These are phyloP conservation scores for Komagataella ulmi DNA, from an alignment of 805 yeast species.

Conservation along the genomic window DNA sequence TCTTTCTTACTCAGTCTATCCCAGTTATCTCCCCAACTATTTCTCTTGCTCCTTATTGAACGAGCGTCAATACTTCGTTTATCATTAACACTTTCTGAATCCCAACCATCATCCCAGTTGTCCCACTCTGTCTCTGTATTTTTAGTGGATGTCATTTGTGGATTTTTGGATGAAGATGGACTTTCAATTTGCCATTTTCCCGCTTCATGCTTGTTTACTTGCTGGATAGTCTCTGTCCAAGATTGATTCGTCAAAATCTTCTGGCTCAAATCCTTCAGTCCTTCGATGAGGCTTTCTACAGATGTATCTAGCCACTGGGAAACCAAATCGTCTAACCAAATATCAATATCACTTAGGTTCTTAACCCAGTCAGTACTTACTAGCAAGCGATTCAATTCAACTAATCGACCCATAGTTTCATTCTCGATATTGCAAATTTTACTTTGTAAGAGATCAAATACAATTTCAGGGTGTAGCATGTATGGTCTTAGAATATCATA, in stretches of 20 bases:
- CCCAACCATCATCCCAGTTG: neutral
- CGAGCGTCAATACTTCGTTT: neutral
- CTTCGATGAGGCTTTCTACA: neutral
- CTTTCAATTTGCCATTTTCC: neutral
- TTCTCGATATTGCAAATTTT: neutral
- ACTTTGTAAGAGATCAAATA: neutral
- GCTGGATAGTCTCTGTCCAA: neutral
- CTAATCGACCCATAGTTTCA: neutral
- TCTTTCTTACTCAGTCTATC: neutral
- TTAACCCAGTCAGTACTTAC: neutral
- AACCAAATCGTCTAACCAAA: conserved; percentile 2
- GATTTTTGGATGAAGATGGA: neutral
- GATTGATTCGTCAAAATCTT: neutral
- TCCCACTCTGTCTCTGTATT: neutral
- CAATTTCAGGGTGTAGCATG: neutral
- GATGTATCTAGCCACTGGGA: conserved; percentile 1
- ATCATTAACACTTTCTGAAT: neutral
- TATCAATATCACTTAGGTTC: neutral
- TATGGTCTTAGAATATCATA: neutral
- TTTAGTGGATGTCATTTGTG: neutral
- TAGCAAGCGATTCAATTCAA: neutral
- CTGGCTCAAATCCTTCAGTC: neutral
- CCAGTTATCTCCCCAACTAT: neutral
- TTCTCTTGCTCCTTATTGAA: neutral
- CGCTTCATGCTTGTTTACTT: neutral